A percentile compares a stretch with the other conserved stretches of the same genome.
Conservation (phyloP, 140 eudicot genomes). For the Ambrosia hybrid region DNA sequence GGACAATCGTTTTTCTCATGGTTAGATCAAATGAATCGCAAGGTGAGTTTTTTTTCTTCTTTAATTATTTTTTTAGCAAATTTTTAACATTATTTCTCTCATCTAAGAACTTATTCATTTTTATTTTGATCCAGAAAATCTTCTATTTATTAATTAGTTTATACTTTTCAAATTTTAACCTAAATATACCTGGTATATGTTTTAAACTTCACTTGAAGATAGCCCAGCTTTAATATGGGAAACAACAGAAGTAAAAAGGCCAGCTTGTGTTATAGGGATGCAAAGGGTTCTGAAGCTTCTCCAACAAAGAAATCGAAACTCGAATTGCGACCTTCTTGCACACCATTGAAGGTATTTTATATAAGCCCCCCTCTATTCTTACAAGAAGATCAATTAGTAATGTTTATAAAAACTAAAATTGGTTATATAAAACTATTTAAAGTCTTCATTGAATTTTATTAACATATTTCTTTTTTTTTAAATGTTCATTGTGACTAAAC, state of each 20-base stretch:
- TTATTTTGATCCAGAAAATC: neutral
- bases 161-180: neutral
- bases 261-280: slow-evolving; percentile 43
- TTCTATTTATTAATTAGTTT: neutral
- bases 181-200: neutral
- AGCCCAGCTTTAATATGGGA: slow-evolving; percentile 42
- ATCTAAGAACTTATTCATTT: slow-evolving; percentile 13
- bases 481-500: too few species aligned
- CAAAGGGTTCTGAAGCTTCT: slow-evolving; percentile 36
- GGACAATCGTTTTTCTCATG: slow-evolving; percentile 31
- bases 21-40: neutral
- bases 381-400: too few species aligned
- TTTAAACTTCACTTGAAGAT: slow-evolving; percentile 36
- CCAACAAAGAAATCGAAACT: slow-evolving; percentile 54
- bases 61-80: neutral
- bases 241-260: slow-evolving; percentile 44
- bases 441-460: too few species aligned
- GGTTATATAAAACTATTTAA: too few species aligned
- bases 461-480: too few species aligned
- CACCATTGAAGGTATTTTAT: slow-evolving; percentile 63
- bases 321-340: slow-evolving; percentile 71
- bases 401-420: too few species aligned
- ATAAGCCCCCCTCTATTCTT: neutral
- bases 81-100: neutral
- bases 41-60: slow-evolving; percentile 17